A percentile compares a stretch with the other conserved stretches of the same genome.
These are phyloP conservation scores for Paecilomyces sp. DNA, from an alignment of 2,329 filamentous ascomycete genomes.

Conservation along the genomic window DNA sequence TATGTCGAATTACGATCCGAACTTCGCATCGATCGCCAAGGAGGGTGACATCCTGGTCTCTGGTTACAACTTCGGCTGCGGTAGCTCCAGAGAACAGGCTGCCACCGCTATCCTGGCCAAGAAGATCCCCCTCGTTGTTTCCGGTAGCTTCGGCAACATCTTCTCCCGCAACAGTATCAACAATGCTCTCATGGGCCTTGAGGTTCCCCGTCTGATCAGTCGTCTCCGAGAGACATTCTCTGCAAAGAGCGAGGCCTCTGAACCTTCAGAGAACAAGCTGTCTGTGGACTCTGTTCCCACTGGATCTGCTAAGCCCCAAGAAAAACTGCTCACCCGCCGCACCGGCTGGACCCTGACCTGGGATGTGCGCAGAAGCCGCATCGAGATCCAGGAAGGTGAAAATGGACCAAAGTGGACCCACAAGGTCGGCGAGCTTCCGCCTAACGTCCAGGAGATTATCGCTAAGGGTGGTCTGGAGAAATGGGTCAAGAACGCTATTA, in stretches of 20 bases:
- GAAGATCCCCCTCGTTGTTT: conserved; percentile 70
- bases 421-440: conserved; percentile 74
- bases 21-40: conserved; percentile 58
- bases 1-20: conserved; percentile 87
- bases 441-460: conserved; percentile 82
- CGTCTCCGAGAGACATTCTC: conserved; percentile 27
- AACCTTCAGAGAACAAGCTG: too few relatives aligned
- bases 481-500: conserved; percentile 70
- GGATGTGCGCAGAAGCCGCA: conserved; percentile 67
- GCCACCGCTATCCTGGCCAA: conserved; percentile 81
- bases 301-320: conserved; percentile 3
- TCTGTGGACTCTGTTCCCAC: too few relatives aligned
- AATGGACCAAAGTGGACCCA: conserved; percentile 65
- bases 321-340: conserved; percentile 58
- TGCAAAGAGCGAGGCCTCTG: conserved; percentile 23
- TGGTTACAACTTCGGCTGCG: conserved; percentile 85
- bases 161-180: conserved; percentile 56
- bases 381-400: conserved; percentile 63
- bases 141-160: conserved; percentile 77
- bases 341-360: conserved; percentile 80
- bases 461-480: conserved; percentile 69
- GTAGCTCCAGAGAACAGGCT: conserved; percentile 74
- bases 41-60: conserved; percentile 72
- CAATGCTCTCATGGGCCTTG: conserved; percentile 32
- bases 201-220: conserved; percentile 27